Evolutionary conservation across 805 yeast genomes (phyloP), one percentile per base, ranked within the genome.

Genomic region (Saccharomycopsis javanensis): DNA sequence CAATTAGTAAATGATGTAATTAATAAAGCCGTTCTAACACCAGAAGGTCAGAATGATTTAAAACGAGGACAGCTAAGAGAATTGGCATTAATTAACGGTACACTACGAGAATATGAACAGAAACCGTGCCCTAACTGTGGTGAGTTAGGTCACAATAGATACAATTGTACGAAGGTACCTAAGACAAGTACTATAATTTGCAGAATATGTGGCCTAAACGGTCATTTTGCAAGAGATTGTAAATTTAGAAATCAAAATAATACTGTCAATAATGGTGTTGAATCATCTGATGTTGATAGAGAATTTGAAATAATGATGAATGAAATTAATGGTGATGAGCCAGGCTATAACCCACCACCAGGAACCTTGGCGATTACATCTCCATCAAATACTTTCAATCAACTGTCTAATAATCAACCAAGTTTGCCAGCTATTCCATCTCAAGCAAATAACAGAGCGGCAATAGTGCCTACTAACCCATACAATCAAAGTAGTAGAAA

Each of bases 71-170:
- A 94, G 69, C 76, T 94, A 59, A 79, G 96, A 62, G 96, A 92
- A 66, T 76, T 94, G 64, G 99, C 99, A 0, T 85, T 88, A 25
- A 75, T 94, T 57, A 95, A 94, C 71, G 99, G 99, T 70, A 94
- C 99, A 0, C 75, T 90, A 51, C 79, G 98, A 56, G 96, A 88
- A 64, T 92, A 85, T 62, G 83, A 79, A 53, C 81, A 77, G 58
- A 75, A 82, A 58, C 77, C 81, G 1, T 86, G 92, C 67, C 73
- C 78, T 15, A 72, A 72, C 50, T 86, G 92, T 71, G 88, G 88
- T 4, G 75, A 81, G 42, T 69, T 73, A 52, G 91, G 90, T 0
- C 90, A 86, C 64, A 75, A 77, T 55, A 74, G 79, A 62, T 78
- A 75, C 67, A 84, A 81, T 48, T 85, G 91, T 76, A 42, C 48